phyloP scores from a whole-genome alignment of 1,284 basidiomycete genomes.

The Apiotrichum sp. region DNA sequence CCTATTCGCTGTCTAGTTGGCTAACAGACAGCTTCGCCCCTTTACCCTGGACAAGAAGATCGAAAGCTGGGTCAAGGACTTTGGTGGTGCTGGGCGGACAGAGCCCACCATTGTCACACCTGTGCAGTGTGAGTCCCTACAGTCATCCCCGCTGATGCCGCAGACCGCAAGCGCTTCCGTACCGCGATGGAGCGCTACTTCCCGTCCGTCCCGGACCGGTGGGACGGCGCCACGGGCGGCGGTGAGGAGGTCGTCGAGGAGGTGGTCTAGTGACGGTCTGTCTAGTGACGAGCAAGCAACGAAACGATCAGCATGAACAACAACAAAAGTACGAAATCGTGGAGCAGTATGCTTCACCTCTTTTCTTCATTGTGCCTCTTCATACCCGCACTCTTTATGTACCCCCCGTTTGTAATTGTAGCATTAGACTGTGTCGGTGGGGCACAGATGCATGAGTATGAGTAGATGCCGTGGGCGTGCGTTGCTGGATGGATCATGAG shows the following conservation, averaged over 20 bases:
- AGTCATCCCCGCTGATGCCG: background rate
- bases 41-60: conserved; percentile 81
- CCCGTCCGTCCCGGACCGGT: conserved; percentile 45
- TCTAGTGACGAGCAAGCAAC: no score
- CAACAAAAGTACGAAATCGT: no score
- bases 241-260: conserved; percentile 3
- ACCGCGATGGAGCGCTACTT: conserved; percentile 91
- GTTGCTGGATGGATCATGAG: no score
- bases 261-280: background rate
- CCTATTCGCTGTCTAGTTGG: no score
- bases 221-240: conserved; percentile 15
- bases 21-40: conserved; percentile 5
- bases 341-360: no score
- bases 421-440: no score
- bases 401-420: no score
- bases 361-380: no score
- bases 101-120: conserved; percentile 87
- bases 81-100: conserved; percentile 69
- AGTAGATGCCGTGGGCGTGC: no score
- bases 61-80: conserved; percentile 95
- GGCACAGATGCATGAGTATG: no score
- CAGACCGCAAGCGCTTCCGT: conserved; percentile 67
- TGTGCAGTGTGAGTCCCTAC: conserved; percentile 39
- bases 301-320: no score
- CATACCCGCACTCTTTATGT: no score